Evolutionary conservation across 768 basidiomycete species (phyloP).

Genomic region (Lactarius trivialis): DNA sequence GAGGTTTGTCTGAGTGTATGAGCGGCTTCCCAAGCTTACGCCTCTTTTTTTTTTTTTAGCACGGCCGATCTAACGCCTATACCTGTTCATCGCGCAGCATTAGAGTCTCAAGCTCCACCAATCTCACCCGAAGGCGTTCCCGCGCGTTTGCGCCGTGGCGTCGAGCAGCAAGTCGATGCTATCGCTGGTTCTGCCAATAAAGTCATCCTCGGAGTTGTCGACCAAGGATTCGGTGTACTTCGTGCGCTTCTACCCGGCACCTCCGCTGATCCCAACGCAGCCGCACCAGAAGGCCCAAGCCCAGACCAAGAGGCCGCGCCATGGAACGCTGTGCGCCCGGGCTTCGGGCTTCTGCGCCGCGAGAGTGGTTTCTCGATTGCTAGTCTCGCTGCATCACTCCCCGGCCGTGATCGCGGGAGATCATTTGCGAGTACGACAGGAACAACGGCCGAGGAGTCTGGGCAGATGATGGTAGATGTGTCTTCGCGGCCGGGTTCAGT

Average conservation of each 20-base stretch:
- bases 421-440: slow-evolving; percentile 25
- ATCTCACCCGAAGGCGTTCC: slow-evolving; percentile 39
- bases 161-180: slow-evolving; percentile 73
- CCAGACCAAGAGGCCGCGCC: slow-evolving; percentile 31
- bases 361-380: slow-evolving; percentile 82
- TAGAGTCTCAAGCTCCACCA: slow-evolving; percentile 39
- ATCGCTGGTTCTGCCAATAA: slow-evolving; percentile 79
- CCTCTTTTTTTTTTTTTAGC: slow-evolving; percentile 32
- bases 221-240: slow-evolving; percentile 83
- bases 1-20: slow-evolving; percentile 38
- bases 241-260: slow-evolving; percentile 62
- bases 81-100: slow-evolving; percentile 52
- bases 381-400: slow-evolving; percentile 59
- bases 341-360: slow-evolving; percentile 63
- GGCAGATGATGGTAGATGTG: slow-evolving; percentile 54
- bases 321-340: slow-evolving; percentile 40
- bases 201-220: slow-evolving; percentile 77
- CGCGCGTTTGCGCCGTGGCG: slow-evolving; percentile 60
- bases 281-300: slow-evolving; percentile 1
- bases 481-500: slow-evolving; percentile 47
- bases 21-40: neutral
- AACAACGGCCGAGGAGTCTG: slow-evolving; percentile 33
- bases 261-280: slow-evolving; percentile 26
- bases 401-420: slow-evolving; percentile 41
- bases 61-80: slow-evolving; percentile 79